phyloP scores from a whole-genome alignment of 164 flowering plant genomes.

The Chimonanthus salicifolius region DNA sequence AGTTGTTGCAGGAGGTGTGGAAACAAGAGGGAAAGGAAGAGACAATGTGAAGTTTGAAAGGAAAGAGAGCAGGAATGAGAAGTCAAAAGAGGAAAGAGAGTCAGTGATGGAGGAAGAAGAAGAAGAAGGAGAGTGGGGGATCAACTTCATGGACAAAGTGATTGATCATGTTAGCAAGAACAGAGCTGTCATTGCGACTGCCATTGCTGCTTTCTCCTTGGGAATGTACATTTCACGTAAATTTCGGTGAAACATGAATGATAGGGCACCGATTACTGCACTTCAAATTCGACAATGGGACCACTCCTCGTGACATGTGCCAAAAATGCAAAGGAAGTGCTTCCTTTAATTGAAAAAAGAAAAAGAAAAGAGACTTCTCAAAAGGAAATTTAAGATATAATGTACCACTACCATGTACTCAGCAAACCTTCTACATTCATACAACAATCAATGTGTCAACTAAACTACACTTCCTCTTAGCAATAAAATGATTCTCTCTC shows the following conservation, averaged over 20 bases:
- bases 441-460: too few species aligned
- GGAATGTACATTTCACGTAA: slow-evolving; percentile 38
- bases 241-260: slow-evolving; percentile 1
- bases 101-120: neutral
- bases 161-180: slow-evolving; percentile 21
- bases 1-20: neutral
- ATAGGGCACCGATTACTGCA: too few species aligned
- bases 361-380: too few species aligned
- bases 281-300: too few species aligned
- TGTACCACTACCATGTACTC: too few species aligned
- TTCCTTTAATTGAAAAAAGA: too few species aligned
- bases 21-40: slow-evolving; percentile 1
- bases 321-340: too few species aligned
- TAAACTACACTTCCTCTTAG: too few species aligned
- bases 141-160: slow-evolving; percentile 7
- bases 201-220: slow-evolving; percentile 37
- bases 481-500: too few species aligned
- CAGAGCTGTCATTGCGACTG: slow-evolving; percentile 33
- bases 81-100: neutral
- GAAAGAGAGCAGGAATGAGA: slow-evolving; percentile 4
- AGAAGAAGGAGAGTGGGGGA: slow-evolving; percentile 7
- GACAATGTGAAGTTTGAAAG: slow-evolving; percentile 4
- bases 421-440: too few species aligned
- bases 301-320: too few species aligned
- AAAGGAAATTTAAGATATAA: too few species aligned